Percentiles rank a stretch among this genome's conserved stretches.
Conservation (phyloP, 1,139 yeast genomes). For the Blastobotrys illinoisensis region DNA sequence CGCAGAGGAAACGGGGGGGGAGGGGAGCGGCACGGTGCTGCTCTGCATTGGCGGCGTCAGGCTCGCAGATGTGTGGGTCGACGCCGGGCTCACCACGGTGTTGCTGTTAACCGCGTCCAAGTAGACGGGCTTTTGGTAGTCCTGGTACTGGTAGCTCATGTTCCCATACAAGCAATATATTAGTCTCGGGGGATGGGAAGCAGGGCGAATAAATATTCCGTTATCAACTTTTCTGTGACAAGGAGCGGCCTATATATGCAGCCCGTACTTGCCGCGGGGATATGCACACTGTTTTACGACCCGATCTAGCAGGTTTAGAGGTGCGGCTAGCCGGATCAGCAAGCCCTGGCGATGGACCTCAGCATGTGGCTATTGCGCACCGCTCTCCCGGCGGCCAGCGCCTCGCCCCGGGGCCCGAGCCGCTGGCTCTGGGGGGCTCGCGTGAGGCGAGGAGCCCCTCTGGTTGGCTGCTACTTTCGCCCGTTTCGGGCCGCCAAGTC, state of each 20-base stretch:
- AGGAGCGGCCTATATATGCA: not conserved
- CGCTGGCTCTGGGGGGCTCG: no score
- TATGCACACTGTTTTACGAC: not conserved
- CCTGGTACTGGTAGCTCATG: not conserved
- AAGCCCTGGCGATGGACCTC: not conserved
- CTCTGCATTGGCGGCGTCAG: not conserved
- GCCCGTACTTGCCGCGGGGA: not conserved
- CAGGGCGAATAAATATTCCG: not conserved
- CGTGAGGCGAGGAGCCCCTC: not conserved
- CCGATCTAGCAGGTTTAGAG: not conserved
- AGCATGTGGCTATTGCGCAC: not conserved
- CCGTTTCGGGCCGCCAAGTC: not conserved
- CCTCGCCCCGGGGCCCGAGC: no score
- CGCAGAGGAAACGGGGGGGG: constrained; percentile 8
- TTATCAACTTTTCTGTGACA: not conserved
- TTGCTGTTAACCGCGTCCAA: not conserved
- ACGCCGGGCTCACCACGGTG: not conserved
- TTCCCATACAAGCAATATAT: no score
- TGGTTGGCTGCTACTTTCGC: not conserved
- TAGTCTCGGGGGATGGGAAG: no score
- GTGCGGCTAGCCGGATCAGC: not conserved
- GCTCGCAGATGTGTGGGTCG: not conserved
- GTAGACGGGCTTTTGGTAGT: not conserved
- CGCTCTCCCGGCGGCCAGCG: not conserved
- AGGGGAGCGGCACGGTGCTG: constrained; percentile 5